These are phyloP conservation scores for Hylodesmum podocarpum DNA, from an alignment of 306 rosid species.

Conservation along the genomic window DNA sequence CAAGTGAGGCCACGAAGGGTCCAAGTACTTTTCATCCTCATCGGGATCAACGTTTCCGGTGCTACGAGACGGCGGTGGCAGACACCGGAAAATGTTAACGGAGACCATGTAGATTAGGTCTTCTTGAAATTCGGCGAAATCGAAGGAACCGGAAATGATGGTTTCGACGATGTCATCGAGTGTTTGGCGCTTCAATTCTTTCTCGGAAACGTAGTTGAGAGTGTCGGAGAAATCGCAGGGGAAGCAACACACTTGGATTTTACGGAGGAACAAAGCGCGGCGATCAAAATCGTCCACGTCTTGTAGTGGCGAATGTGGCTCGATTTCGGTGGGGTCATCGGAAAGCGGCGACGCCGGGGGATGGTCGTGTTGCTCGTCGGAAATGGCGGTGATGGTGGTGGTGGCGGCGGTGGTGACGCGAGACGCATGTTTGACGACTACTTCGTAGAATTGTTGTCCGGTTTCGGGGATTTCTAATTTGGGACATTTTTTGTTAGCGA, in stretches of 20 bases:
- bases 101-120: slow-evolving; percentile 66
- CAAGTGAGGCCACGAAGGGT: slow-evolving; percentile 67
- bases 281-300: slow-evolving; percentile 54
- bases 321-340: slow-evolving; percentile 35
- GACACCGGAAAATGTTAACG: slow-evolving; percentile 63
- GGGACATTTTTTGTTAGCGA: slow-evolving; percentile 50
- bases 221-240: slow-evolving; percentile 54
- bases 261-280: slow-evolving; percentile 42
- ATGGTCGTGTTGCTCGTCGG: slow-evolving; percentile 21
- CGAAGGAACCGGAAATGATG: slow-evolving; percentile 50
- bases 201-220: slow-evolving; percentile 35
- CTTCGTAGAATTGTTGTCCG: slow-evolving; percentile 40
- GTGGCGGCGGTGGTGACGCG: slow-evolving; percentile 31
- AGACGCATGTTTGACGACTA: slow-evolving; percentile 61
- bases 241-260: slow-evolving; percentile 54
- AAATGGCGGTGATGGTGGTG: slow-evolving; percentile 17
- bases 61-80: slow-evolving; percentile 56
- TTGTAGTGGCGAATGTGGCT: slow-evolving; percentile 49
- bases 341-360: not conserved
- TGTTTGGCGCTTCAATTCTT: slow-evolving; percentile 70
- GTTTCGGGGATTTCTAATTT: slow-evolving; percentile 44
- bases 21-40: slow-evolving; percentile 54
- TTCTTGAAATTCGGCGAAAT: slow-evolving; percentile 50
- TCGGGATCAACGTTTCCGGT: slow-evolving; percentile 45
- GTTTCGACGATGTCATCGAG: slow-evolving; percentile 58